Evolutionary conservation across 2,329 filamentous ascomycete genomes (phyloP), one percentile per base, ranked within the genome.

Genomic region (Blastomyces gilchristii): DNA sequence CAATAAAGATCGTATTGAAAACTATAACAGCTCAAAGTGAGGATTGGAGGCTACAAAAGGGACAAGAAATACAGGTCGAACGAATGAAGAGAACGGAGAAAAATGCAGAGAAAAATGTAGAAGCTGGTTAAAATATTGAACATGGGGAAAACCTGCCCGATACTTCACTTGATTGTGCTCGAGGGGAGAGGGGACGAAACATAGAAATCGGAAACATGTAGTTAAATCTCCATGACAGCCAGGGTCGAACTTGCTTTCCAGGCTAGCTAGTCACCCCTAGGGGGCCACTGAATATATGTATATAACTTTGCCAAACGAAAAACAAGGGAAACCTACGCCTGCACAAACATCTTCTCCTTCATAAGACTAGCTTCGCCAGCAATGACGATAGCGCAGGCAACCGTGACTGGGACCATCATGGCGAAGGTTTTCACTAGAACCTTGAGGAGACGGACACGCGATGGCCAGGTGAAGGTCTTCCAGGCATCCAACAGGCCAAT

Each of bases 401-500:
- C 37, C 31, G 77, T 71, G 16, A 82, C 68, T 3, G 75, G 81
- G 18, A 83, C 62, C 58, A 80, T 73, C 63, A 90, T 80, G 43
- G 79, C 73, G 66, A 85, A 80, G 68, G 87, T 81, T 84, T 96
- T 96, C 76, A 82, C 77, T 69, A 90, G 88, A 41, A 94, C 81
- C 76, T 88, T 86, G 71, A 91, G 75, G 59, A 96, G 81, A 63
- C 91, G 85, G 68, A 86, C 79, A 75, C 90, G 87, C 54, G 89
- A 86, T 65, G 85, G 80, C 74, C 83, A 84, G 73, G 87, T 85
- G 74, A 96, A 92, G 45, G 85, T 89, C 69, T 81, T 82, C 89
- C 91, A 92, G 0, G 91, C 91, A 69, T 93, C 88, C 59, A 83
- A 74, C 70, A 93, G 82, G 50, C 87, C 84, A 65, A 90, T 81